Evolutionary conservation across 1,284 basidiomycete genomes (phyloP), one percentile per base, ranked within the genome.

Genomic region (Phylloporus sp.): DNA sequence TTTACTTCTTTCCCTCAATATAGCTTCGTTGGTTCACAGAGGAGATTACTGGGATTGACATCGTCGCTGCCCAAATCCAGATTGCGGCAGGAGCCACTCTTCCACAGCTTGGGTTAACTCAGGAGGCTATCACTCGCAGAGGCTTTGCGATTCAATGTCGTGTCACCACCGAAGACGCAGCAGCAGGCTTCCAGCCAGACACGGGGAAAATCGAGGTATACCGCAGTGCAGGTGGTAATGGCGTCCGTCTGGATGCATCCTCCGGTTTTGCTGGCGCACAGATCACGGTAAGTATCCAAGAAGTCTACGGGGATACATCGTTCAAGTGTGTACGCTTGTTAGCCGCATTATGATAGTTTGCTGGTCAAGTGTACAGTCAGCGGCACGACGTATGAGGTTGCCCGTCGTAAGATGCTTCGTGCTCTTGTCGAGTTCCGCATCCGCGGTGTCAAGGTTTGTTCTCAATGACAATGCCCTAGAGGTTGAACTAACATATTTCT

Each of bases 151-250:
- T 99, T 73, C 98, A 99, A 80, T 98, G 96, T 82, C 96, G 98
- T 85, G 90, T 99, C 82, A 99, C 98, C 56, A 99, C 98, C n/a
- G 98, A 99, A 83, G 97, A 99, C 81, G 90, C 98, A 14, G 89
- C 94, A 32, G 80, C 88, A 65, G 88, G 86, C 79, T 99, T 99
- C 94, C 96, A 98, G 82, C 98, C 98, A 45, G 98, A 99, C 82
- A 99, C 96, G 4, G 98, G 98, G 72, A 98, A 99, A 83, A 99
- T 99, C 74, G 97, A 99, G 79, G 98, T 99, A 45, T 99, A 99
- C 84, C 93, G 97, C 71, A 97, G 95, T 75, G 97, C 98, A 56
- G 98, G 98, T 82, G 98, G 98, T 71, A 99, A 99, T 80, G 98
- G 98, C 81, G 96, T 99, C 63, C 94, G 98, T 81, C 88, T 99